Evolutionary conservation across 306 rosid genomes (phyloP), one percentile per base, ranked within the genome.

Genomic region (Mucuna pruriens): DNA sequence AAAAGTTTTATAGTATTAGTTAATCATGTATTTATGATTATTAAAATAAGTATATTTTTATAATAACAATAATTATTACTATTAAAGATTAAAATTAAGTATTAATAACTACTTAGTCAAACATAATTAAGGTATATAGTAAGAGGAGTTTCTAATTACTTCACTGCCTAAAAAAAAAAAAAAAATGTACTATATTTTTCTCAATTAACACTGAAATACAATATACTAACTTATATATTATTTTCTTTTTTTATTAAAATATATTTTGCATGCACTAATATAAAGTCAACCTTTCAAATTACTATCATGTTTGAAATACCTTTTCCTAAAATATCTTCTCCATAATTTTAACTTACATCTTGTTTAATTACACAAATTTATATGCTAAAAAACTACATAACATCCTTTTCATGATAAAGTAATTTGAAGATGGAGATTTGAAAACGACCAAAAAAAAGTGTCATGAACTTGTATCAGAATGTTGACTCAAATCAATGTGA

Each of bases 141-240:
- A 63, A 63, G 39, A 9, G 64, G 64, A 23, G 34, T 57, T 63
- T 63, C 70, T 34, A 34, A 63, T 63, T 63, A 34, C 36, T 63
- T 15, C 19, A 33, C 23, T 33, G 3, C 45, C 70, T 62, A 0
- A 15, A 25, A 57, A 63, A 1, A 26, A n/a, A 34, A 62, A 63
- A 33, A 9, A 0, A 22, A 16, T 33, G 3, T 33, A 33, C 45
- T 33, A 2, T 3, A 31, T n/a, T 2, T 34, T 33, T 63, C 68
- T 63, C 25, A 31, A 1, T 31, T n/a, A n/a, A n/a, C n/a, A 34
- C 25, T 15, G 45, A 33, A 33, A 20, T 20, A 55, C 7, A 4
- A 52, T 6, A 13, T 12, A 6, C 38, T 60, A 29, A 26, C 20
- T 61, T 29, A 61, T 26, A 13, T 26, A 23, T 61, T 61, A 61